phyloP scores from a whole-genome alignment of 1,284 basidiomycete species.

The Rhodofomes roseus region DNA sequence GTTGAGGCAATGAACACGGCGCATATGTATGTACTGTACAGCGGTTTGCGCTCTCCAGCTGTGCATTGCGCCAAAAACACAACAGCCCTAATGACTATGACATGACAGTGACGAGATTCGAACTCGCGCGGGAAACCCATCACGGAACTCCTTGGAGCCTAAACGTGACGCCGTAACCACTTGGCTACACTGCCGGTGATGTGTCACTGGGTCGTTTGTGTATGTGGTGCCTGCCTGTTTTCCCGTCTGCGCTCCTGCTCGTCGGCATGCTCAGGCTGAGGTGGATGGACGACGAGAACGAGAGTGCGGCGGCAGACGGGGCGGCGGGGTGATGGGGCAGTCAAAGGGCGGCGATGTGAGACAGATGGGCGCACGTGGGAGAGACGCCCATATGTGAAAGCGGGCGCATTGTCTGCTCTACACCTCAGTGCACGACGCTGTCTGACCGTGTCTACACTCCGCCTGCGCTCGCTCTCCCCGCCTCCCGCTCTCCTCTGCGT shows the following conservation, averaged over 20 bases:
- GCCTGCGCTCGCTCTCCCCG: not conserved
- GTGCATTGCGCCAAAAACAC: too few relatives aligned
- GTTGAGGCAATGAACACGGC: not conserved
- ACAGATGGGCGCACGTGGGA: constrained; percentile 4
- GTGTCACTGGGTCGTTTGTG: too few relatives aligned
- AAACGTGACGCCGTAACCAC: constrained; percentile 63
- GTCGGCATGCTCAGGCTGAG: too few relatives aligned
- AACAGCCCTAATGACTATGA: too few relatives aligned
- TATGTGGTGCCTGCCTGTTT: too few relatives aligned
- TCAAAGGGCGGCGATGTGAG: constrained; percentile 5
- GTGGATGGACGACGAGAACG: too few relatives aligned
- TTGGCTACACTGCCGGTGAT: constrained; percentile 51
- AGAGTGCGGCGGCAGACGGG: not conserved
- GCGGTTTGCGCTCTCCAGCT: too few relatives aligned
- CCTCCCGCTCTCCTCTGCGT: not conserved
- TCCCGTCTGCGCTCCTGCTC: too few relatives aligned
- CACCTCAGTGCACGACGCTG: too few relatives aligned
- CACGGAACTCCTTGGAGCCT: constrained; percentile 40
- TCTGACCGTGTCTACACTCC: too few relatives aligned
- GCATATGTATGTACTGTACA: too few relatives aligned
- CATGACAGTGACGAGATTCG: constrained; percentile 59
- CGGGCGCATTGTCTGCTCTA: not conserved
- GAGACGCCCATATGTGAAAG: constrained; percentile 4
- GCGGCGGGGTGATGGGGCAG: not conserved
- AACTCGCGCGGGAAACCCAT: constrained; percentile 61